Evolutionary conservation across 2,329 filamentous ascomycete genomes (phyloP), one percentile per base, ranked within the genome.

Genomic region (Zymoseptoria crescenta): DNA sequence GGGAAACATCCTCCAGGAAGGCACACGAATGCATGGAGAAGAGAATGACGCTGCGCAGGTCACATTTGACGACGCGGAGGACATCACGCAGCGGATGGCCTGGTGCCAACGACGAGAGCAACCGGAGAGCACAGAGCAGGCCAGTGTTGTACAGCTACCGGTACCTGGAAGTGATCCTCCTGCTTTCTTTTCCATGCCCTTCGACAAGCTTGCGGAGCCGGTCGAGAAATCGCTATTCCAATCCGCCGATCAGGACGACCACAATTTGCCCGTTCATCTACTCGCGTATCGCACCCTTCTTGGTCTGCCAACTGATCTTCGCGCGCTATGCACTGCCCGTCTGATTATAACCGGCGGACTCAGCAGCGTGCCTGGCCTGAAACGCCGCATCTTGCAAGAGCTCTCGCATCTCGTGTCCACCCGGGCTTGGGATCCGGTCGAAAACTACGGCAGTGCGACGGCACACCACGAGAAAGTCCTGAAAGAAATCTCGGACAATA

Each of bases 341-440:
- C 88, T 97, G 52, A 79, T 96, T 16, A 88, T 99, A 69, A 87
- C 87, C 0, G 94, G 94, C 30, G 91, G 91, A 1, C 88, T 88
- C 53, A 85, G 91, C 5, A 82, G 82, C 27, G 85, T 96, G 8
- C 82, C 92, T 0, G 94, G 94, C 0, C 76, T 99, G 27, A 91
- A 89, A 64, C 80, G 81, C 24, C 84, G 93, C 27, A 81, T 96
- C 45, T 75, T 96, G 30, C 82, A 87, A 58, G 92, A 97, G 67
- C 75, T 97, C 0, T 80, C 82, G 3, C 74, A 76, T 1, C 76
- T 96, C 0, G 80, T 94, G 4, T 78, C 85, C 16, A 77, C 80
- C 51, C 79, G 85, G 62, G 89, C 90, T 6, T 97, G 93, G 91
- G 85, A 89, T 65, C 80, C 83, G 0, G 85, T 96, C 1, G 80